A percentile compares a stretch with the other conserved stretches of the same genome.
phyloP scores from a whole-genome alignment of 2,329 filamentous ascomycete species.

The Phaeomoniella chlamydospora region DNA sequence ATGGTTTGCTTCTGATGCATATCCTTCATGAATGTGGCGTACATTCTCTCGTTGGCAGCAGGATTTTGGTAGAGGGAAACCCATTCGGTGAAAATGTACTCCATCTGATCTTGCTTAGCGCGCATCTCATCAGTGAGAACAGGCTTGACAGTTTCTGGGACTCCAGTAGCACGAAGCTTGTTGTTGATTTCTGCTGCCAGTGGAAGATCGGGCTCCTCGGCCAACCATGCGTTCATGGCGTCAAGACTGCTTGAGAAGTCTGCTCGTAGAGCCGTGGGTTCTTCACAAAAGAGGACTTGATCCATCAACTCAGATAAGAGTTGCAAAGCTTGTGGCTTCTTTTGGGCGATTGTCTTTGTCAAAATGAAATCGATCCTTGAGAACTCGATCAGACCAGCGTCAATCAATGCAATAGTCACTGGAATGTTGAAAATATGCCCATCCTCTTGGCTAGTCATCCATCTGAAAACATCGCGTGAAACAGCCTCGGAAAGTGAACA shows the following conservation, averaged over 20 bases:
- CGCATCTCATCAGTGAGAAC: slow-evolving; percentile 40
- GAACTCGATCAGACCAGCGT: slow-evolving; percentile 45
- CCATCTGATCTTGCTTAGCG: slow-evolving; percentile 65
- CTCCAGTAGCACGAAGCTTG: slow-evolving; percentile 41
- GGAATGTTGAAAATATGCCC: slow-evolving; percentile 48
- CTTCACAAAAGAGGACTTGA: slow-evolving; percentile 62
- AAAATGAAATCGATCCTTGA: slow-evolving; percentile 56
- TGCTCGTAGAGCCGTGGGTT: slow-evolving; percentile 63
- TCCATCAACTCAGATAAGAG: slow-evolving; percentile 72
- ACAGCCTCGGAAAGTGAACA: slow-evolving; percentile 37
- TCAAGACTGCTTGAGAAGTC: slow-evolving; percentile 78
- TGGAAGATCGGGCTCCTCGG: slow-evolving; percentile 52
- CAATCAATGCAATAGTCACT: slow-evolving; percentile 46
- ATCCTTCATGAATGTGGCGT: slow-evolving; percentile 68
- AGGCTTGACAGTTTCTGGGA: slow-evolving; percentile 39
- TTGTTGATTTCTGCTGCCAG: slow-evolving; percentile 58
- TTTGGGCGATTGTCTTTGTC: slow-evolving; percentile 55
- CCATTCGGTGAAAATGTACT: slow-evolving; percentile 96
- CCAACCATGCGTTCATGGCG: slow-evolving; percentile 67
- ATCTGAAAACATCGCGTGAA: slow-evolving; percentile 30
- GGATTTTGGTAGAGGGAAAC: slow-evolving; percentile 64
- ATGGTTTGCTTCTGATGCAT: slow-evolving; percentile 62
- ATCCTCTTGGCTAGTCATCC: slow-evolving; percentile 37
- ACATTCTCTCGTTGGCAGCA: slow-evolving; percentile 58
- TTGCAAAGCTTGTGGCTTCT: slow-evolving; percentile 58